These are phyloP conservation scores for Boletus subcaerulescens DNA, from an alignment of 768 basidiomycete species.

Conservation along the genomic window DNA sequence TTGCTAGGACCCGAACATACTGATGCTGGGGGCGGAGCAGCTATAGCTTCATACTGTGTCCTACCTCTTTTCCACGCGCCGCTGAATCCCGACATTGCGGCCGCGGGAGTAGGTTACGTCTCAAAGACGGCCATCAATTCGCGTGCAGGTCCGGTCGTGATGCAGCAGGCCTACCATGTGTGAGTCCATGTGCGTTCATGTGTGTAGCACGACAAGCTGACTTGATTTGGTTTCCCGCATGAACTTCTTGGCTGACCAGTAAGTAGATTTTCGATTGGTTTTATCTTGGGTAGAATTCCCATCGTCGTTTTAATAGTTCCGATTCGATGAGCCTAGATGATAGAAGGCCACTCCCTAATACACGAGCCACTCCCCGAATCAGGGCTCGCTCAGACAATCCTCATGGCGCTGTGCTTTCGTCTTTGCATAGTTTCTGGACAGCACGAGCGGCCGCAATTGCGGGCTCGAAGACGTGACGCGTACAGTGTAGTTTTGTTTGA, in stretches of 20 bases:
- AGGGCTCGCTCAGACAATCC: constrained; percentile 40
- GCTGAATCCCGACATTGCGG: constrained; percentile 24
- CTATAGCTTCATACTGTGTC: constrained; percentile 52
- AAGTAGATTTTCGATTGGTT: neutral
- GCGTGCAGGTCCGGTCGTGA: constrained; percentile 45
- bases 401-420: constrained; percentile 57
- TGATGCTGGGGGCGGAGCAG: constrained; percentile 34
- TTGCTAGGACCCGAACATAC: constrained; percentile 51
- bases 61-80: constrained; percentile 52
- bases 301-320: constrained; percentile 36
- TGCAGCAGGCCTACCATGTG: constrained; percentile 61
- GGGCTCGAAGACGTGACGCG: constrained; percentile 42
- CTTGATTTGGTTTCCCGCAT: constrained; percentile 22
- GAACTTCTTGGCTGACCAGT: constrained; percentile 56
- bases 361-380: constrained; percentile 41
- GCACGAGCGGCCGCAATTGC: constrained; percentile 43
- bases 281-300: neutral
- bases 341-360: constrained; percentile 41
- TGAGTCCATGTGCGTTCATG: constrained; percentile 28
- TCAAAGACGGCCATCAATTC: constrained; percentile 59
- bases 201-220: neutral
- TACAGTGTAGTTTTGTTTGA: constrained; percentile 56
- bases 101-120: constrained; percentile 41
- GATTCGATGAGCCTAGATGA: constrained; percentile 47
- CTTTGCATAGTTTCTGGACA: constrained; percentile 54